A percentile compares a stretch with the other conserved stretches of the same genome.
Evolutionary conservation across 164 flowering plant genomes (phyloP).

Genomic region (Tinospora cordifolia): DNA sequence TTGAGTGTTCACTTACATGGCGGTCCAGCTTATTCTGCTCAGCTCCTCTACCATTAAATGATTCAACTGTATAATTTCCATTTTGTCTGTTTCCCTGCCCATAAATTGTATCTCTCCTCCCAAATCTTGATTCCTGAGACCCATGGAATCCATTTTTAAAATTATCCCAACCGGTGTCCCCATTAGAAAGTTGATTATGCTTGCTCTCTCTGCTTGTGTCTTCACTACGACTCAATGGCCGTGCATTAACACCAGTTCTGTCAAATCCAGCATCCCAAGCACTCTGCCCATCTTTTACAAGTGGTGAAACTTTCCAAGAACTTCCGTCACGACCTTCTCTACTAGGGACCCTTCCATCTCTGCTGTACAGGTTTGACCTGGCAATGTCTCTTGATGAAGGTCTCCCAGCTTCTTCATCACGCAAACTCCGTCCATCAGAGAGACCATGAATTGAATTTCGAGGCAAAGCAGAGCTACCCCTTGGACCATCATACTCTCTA

Average conservation of each 20-base stretch:
- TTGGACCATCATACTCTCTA: slow-evolving; percentile 65
- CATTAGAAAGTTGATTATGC: slow-evolving; percentile 25
- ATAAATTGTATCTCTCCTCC: slow-evolving; percentile 40
- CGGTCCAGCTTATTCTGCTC: slow-evolving; percentile 35
- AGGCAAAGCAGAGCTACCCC: slow-evolving; percentile 35
- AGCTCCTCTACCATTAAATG: slow-evolving; percentile 29
- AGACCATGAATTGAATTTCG: slow-evolving; percentile 33
- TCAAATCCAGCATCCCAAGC: slow-evolving; percentile 30
- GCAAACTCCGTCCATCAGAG: slow-evolving; percentile 38
- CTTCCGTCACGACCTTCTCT: slow-evolving; percentile 55
- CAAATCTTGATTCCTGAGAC: slow-evolving; percentile 26
- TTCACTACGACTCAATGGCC: slow-evolving; percentile 27
- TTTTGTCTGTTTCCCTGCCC: slow-evolving; percentile 43
- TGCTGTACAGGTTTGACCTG: slow-evolving; percentile 33
- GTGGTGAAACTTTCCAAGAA: slow-evolving; percentile 51
- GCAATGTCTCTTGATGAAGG: slow-evolving; percentile 39
- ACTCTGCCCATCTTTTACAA: slow-evolving; percentile 30
- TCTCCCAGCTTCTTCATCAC: slow-evolving; percentile 47
- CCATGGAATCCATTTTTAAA: slow-evolving; percentile 12
- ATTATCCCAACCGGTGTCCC: slow-evolving; percentile 33
- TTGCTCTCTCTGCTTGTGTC: slow-evolving; percentile 39
- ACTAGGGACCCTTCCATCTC: slow-evolving; percentile 39
- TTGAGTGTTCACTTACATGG: slow-evolving; percentile 33
- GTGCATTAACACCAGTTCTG: slow-evolving; percentile 29
- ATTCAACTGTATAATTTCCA: slow-evolving; percentile 35